A percentile compares a stretch with the other conserved stretches of the same genome.
phyloP scores from a whole-genome alignment of 805 yeast genomes.

The Nakazawaea anatomiae region DNA sequence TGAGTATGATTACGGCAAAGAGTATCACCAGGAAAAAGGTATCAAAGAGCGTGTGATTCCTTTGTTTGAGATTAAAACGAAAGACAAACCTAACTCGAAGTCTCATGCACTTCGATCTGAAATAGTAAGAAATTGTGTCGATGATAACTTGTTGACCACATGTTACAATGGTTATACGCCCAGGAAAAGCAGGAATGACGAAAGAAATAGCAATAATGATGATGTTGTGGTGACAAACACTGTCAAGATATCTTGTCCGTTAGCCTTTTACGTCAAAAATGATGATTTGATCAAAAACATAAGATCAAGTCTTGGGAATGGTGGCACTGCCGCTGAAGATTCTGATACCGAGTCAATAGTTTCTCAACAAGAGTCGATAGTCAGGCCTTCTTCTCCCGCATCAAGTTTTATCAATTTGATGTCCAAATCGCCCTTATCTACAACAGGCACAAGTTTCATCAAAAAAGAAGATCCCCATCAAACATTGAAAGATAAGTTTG shows the following conservation, averaged over 20 bases:
- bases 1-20: conserved; percentile 46
- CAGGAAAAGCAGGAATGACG: conserved; percentile 12
- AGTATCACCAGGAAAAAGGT: conserved; percentile 21
- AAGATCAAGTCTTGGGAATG: conserved; percentile 4
- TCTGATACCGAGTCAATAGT: conserved; percentile 3
- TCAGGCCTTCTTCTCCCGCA: conserved; percentile 2
- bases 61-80: conserved; percentile 60
- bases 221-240: conserved; percentile 30
- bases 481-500: conserved; percentile 8
- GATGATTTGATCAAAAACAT: conserved; percentile 5
- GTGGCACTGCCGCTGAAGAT: conserved; percentile 12
- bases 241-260: conserved; percentile 29
- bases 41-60: conserved; percentile 49
- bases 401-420: conserved; percentile 4
- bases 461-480: neutral
- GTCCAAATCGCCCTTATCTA: conserved; percentile 1
- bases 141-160: conserved; percentile 56
- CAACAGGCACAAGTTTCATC: neutral
- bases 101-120: conserved; percentile 52
- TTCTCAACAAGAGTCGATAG: conserved; percentile 2
- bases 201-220: conserved; percentile 6
- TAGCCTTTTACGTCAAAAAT: conserved; percentile 24
- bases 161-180: conserved; percentile 32
- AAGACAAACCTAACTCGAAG: conserved; percentile 28
- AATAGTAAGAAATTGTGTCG: conserved; percentile 44